These are phyloP conservation scores for Quercus ilex DNA, from an alignment of 306 rosid genomes.

Conservation along the genomic window DNA sequence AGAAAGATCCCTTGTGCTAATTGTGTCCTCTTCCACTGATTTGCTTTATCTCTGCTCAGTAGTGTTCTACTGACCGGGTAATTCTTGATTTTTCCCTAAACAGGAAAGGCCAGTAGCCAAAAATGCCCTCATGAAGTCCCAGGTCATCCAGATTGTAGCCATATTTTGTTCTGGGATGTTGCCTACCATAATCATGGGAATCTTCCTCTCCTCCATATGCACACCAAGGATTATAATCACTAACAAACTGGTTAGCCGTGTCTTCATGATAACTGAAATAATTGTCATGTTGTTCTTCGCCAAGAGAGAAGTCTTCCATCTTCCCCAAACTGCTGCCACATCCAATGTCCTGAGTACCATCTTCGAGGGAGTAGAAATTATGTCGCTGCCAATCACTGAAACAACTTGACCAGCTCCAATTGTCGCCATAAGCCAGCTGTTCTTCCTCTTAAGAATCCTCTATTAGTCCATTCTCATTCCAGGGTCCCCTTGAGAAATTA, in stretches of 20 bases:
- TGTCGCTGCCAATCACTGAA: conserved; percentile 18
- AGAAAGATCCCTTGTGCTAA: neutral
- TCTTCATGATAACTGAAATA: conserved; percentile 7
- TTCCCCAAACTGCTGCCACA: conserved; percentile 3
- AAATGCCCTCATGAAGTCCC: conserved; percentile 19
- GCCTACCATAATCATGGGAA: neutral
- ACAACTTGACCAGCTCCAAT: conserved; percentile 6
- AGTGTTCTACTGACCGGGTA: neutral
- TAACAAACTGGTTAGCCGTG: conserved; percentile 2
- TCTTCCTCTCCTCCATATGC: conserved; percentile 8
- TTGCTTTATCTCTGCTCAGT: neutral
- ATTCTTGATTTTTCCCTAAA: neutral
- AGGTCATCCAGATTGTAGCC: conserved; percentile 5
- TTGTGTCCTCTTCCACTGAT: neutral
- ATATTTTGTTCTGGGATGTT: conserved; percentile 4
- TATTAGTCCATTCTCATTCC: conserved; percentile 14
- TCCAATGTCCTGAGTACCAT: conserved; percentile 10
- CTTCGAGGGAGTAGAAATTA: conserved; percentile 1
- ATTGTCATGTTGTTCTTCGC: neutral
- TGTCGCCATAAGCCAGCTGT: neutral
- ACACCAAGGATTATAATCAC: conserved; percentile 24
- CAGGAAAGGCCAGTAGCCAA: conserved; percentile 45
- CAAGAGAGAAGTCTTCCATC: neutral
- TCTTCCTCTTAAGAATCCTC: conserved; percentile 19
- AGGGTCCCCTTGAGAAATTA: neutral